Conservation (phyloP, 192 early-diverging fungal genomes). For the Oehlia diaphana region DNA sequence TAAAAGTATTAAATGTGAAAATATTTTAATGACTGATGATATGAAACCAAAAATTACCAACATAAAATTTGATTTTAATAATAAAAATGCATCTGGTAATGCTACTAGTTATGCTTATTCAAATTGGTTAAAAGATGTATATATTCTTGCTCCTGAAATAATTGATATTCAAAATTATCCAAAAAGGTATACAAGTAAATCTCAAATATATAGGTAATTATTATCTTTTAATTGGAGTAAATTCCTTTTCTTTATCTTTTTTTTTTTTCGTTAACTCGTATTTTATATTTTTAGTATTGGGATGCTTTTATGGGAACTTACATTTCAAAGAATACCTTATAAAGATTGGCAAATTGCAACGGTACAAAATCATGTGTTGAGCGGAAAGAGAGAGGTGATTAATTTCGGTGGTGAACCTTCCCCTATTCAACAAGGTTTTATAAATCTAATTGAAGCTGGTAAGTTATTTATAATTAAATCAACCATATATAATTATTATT, state of each 20-base stretch:
- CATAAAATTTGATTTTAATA: background rate
- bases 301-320: conserved; percentile 12
- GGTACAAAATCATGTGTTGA: conserved; percentile 12
- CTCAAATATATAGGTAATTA: background rate
- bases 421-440: background rate
- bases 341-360: background rate
- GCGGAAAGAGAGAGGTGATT: conserved; percentile 6
- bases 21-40: background rate
- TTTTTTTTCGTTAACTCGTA: background rate
- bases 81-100: background rate
- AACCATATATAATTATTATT: too few species aligned
- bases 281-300: conserved; percentile 6
- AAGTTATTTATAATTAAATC: background rate
- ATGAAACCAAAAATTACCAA: background rate
- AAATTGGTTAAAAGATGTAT: background rate
- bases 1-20: background rate
- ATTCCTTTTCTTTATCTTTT: background rate
- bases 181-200: background rate
- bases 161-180: background rate
- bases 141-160: background rate
- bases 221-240: background rate
- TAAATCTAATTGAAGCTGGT: background rate
- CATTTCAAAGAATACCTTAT: conserved; percentile 22
- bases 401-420: background rate
- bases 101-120: background rate